A percentile compares a stretch with the other conserved stretches of the same genome.
phyloP scores from a whole-genome alignment of 306 rosid genomes.

The Medicago lupulina region DNA sequence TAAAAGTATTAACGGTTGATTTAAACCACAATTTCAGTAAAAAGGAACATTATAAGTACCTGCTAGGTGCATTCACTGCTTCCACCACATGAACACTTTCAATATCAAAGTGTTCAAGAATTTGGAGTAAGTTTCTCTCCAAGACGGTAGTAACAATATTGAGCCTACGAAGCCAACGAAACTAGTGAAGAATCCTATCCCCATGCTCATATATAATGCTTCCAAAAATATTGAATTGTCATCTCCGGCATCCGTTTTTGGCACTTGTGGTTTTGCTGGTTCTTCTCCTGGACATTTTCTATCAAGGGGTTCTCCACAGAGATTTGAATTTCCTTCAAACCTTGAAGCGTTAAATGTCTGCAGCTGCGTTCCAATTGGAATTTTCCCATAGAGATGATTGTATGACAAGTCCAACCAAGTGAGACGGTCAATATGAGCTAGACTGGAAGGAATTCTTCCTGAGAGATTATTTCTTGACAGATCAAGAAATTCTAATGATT shows the following conservation, averaged over 20 bases:
- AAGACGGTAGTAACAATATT: neutral
- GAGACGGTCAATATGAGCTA: neutral
- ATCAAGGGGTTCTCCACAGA: neutral
- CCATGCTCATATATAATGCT: constrained; percentile 37
- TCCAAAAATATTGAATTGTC: constrained; percentile 20
- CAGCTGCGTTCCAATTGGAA: constrained; percentile 8
- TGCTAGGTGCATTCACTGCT: too few relatives aligned
- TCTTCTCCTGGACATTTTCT: neutral
- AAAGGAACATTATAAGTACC: too few relatives aligned
- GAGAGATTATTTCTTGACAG: neutral
- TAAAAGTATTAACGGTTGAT: too few relatives aligned
- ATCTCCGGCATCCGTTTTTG: neutral
- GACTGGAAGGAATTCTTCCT: neutral
- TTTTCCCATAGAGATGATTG: constrained; percentile 1
- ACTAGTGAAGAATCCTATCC: constrained; percentile 20
- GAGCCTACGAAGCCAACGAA: constrained; percentile 30
- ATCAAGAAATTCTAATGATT: neutral
- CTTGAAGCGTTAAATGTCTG: neutral
- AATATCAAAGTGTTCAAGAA: neutral
- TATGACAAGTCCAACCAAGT: neutral
- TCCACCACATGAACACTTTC: neutral
- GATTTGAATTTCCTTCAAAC: neutral
- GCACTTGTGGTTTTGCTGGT: neutral
- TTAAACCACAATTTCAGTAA: too few relatives aligned
- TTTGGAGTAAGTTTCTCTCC: neutral